phyloP scores from a whole-genome alignment of 1,139 yeast species.

The Sporopachydermia cereana region DNA sequence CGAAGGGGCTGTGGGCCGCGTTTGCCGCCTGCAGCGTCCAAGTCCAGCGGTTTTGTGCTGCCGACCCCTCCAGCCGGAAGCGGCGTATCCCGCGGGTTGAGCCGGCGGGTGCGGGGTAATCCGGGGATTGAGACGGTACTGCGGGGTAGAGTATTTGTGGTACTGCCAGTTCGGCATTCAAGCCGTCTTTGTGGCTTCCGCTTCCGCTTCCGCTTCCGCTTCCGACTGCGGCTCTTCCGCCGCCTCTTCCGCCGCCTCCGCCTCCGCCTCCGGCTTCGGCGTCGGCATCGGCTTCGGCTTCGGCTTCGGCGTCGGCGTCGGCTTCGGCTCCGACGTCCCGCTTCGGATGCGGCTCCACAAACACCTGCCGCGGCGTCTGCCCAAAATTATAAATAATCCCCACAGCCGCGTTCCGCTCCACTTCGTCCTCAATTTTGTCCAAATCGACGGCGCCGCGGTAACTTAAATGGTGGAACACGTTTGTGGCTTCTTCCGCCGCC shows the following conservation, averaged over 20 bases:
- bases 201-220: slow-evolving; percentile 18
- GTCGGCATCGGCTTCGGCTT: slow-evolving; percentile 29
- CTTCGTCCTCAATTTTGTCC: slow-evolving; percentile 58
- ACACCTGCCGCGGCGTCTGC: slow-evolving; percentile 70
- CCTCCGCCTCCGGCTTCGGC: slow-evolving; percentile 28
- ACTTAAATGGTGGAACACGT: slow-evolving; percentile 73
- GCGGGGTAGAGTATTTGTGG: background rate
- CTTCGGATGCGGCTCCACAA: slow-evolving; percentile 49
- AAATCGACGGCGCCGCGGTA: slow-evolving; percentile 74
- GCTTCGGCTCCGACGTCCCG: slow-evolving; percentile 28
- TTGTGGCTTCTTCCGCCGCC: slow-evolving; percentile 50
- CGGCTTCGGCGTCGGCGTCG: no score
- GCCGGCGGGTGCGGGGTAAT: no score
- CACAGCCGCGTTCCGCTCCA: slow-evolving; percentile 62
- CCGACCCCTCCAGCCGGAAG: background rate
- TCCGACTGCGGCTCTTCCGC: slow-evolving; percentile 16
- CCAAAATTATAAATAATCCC: slow-evolving; percentile 87
- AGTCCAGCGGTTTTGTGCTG: background rate
- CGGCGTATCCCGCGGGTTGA: no score
- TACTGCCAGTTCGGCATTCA: background rate
- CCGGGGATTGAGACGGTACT: no score
- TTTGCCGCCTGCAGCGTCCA: background rate
- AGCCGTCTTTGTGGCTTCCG: slow-evolving; percentile 18
- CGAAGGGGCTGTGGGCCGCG: background rate
- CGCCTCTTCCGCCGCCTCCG: slow-evolving; percentile 20